Conservation (phyloP, 1,139 yeast species). For the Lodderomyces pseudojiufengensis region DNA sequence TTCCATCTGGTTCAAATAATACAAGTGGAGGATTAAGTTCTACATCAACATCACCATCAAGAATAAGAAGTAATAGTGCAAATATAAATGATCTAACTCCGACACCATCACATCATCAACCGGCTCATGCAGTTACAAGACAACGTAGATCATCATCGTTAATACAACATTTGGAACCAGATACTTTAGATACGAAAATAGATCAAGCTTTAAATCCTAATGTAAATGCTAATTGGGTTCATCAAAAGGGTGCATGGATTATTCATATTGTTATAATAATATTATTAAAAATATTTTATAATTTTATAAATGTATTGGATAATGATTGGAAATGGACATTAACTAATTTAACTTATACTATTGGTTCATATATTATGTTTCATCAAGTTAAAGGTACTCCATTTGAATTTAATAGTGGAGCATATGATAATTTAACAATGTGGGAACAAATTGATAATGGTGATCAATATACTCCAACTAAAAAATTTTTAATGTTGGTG, state of each 20-base stretch:
- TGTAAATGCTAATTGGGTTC: conserved; percentile 94
- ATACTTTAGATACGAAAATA: conserved; percentile 84
- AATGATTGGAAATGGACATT: conserved; percentile 92
- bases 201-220: conserved; percentile 90
- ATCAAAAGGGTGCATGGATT: conserved; percentile 93
- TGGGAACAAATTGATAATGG: conserved; percentile 99
- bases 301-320: conserved; percentile 64
- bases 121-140: conserved; percentile 29
- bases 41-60: conserved; percentile 9
- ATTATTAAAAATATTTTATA: conserved; percentile 70
- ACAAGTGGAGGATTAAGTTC: background rate
- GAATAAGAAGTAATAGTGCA: conserved; percentile 11
- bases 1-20: background rate
- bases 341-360: conserved; percentile 83
- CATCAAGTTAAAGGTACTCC: conserved; percentile 97
- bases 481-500: conserved; percentile 85
- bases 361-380: conserved; percentile 93
- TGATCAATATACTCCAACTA: conserved; percentile 94
- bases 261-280: conserved; percentile 82
- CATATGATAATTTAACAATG: conserved; percentile 93
- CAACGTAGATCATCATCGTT: conserved; percentile 47
- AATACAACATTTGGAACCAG: conserved; percentile 89
- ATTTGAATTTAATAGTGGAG: conserved; percentile 94
- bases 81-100: conserved; percentile 18
- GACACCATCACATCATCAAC: conserved; percentile 26